Evolutionary conservation across 169 alveolate genomes (phyloP).

Genomic region (Eimeria falciformis): DNA sequence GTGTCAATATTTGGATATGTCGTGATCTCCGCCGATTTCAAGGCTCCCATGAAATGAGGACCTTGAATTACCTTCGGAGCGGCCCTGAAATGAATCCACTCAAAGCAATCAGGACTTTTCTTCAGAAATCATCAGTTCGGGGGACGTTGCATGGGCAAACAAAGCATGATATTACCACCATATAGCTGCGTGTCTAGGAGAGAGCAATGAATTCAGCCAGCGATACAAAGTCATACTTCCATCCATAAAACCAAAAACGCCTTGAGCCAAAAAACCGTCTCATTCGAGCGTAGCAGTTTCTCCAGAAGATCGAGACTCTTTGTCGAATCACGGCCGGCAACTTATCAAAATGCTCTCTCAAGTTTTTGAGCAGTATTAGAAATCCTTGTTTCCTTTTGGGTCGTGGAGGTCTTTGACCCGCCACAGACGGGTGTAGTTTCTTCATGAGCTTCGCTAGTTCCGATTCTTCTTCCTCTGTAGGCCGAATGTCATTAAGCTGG

Average conservation of each 20-base stretch:
- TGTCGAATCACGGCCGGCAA: background rate
- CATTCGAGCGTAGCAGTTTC: conserved; percentile 30
- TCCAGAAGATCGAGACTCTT: background rate
- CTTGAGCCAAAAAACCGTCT: conserved; percentile 39
- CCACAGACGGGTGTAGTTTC: conserved; percentile 46
- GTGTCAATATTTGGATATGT: conserved; percentile 42
- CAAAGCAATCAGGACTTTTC: too few species aligned
- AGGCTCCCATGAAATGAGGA: conserved; percentile 66
- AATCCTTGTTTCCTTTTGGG: conserved; percentile 33
- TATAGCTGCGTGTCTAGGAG: background rate
- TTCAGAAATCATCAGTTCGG: too few species aligned
- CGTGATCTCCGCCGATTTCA: conserved; percentile 56
- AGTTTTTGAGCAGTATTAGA: background rate
- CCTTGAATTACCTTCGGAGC: conserved; percentile 59
- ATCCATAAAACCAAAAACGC: background rate
- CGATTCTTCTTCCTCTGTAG: conserved; percentile 23
- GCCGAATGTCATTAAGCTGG: conserved; percentile 48
- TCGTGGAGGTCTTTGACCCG: conserved; percentile 59
- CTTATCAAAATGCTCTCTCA: background rate
- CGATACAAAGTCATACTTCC: conserved; percentile 18
- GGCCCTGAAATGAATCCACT: background rate
- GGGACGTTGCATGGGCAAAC: background rate
- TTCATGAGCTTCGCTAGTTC: conserved; percentile 43
- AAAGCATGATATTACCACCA: background rate
- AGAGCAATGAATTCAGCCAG: background rate